These are phyloP conservation scores for Powellomyces hirtus DNA, from an alignment of 192 early-diverging fungal species.

Conservation along the genomic window DNA sequence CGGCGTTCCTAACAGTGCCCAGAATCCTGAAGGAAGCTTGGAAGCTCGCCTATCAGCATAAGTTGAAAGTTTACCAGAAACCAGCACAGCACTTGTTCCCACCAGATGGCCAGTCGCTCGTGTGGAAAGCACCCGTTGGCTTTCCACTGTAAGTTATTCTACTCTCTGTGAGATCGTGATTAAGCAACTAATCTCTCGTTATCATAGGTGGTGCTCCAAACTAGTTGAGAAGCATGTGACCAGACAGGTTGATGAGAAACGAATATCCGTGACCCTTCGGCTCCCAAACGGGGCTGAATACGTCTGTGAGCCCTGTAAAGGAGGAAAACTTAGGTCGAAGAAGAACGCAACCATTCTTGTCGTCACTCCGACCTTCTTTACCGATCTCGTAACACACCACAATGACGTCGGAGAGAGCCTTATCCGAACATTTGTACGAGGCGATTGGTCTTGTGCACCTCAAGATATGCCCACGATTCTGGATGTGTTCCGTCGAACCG, in stretches of 20 bases:
- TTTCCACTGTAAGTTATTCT: not conserved
- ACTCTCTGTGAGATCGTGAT: too few relatives aligned
- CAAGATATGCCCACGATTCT: not conserved
- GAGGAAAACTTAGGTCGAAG: not conserved
- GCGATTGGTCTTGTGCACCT: conserved; percentile 19
- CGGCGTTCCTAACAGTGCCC: conserved; percentile 53
- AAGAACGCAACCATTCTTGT: not conserved
- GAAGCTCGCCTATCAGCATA: conserved; percentile 42
- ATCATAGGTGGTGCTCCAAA: too few relatives aligned
- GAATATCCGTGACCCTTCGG: not conserved
- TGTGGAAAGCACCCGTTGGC: not conserved
- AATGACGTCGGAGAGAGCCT: conserved; percentile 19
- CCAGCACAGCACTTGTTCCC: conserved; percentile 28
- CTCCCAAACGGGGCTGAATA: conserved; percentile 3
- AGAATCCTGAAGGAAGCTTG: conserved; percentile 54
- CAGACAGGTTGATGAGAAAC: not conserved
- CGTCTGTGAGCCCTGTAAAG: not conserved
- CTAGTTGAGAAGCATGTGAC: too few relatives aligned
- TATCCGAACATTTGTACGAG: conserved; percentile 17
- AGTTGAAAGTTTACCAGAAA: conserved; percentile 48
- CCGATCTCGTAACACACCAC: conserved; percentile 11
- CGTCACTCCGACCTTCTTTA: conserved; percentile 17
- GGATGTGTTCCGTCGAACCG: not conserved
- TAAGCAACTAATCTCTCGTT: too few relatives aligned
- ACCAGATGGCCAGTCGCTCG: not conserved